Percentiles rank a stretch among this genome's conserved stretches.
phyloP scores from a whole-genome alignment of 441 rosid genomes.

The Corymbia citriodora region DNA sequence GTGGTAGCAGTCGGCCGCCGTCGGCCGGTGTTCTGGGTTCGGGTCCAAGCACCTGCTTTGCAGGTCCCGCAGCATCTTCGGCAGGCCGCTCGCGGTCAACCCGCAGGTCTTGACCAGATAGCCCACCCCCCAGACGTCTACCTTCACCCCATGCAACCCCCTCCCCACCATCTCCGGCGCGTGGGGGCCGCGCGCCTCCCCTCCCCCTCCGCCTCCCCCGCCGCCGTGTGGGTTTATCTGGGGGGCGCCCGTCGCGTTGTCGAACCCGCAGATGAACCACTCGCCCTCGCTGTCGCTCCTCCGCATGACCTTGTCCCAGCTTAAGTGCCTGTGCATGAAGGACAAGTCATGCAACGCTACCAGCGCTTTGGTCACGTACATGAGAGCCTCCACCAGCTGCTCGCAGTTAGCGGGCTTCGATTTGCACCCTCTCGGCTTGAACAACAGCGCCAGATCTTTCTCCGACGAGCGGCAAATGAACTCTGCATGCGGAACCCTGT shows the following conservation, averaged over 20 bases:
- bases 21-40: slow-evolving; percentile 87
- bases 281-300: slow-evolving; percentile 40
- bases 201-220: neutral
- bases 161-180: slow-evolving; percentile 87
- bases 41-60: slow-evolving; percentile 78
- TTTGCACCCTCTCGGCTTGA: slow-evolving; percentile 74
- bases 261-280: slow-evolving; percentile 85
- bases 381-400: slow-evolving; percentile 78
- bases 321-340: slow-evolving; percentile 91
- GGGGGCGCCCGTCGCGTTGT: slow-evolving; percentile 69
- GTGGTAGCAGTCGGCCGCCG: slow-evolving; percentile 95
- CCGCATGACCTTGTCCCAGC: slow-evolving; percentile 81
- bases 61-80: slow-evolving; percentile 76
- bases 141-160: slow-evolving; percentile 87
- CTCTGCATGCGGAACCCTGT: slow-evolving; percentile 83
- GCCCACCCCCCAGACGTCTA: slow-evolving; percentile 96
- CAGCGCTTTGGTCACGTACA: slow-evolving; percentile 77
- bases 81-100: slow-evolving; percentile 29
- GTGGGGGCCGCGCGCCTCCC: slow-evolving; percentile 47
- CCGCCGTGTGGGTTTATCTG: slow-evolving; percentile 60
- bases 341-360: slow-evolving; percentile 86
- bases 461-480: slow-evolving; percentile 42
- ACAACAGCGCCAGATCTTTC: slow-evolving; percentile 48
- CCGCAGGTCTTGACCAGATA: slow-evolving; percentile 76
- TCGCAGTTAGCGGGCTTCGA: slow-evolving; percentile 53